A percentile compares a stretch with the other conserved stretches of the same genome.
Conservation (phyloP, 441 rosid species). For the Gossypium trilobum region DNA sequence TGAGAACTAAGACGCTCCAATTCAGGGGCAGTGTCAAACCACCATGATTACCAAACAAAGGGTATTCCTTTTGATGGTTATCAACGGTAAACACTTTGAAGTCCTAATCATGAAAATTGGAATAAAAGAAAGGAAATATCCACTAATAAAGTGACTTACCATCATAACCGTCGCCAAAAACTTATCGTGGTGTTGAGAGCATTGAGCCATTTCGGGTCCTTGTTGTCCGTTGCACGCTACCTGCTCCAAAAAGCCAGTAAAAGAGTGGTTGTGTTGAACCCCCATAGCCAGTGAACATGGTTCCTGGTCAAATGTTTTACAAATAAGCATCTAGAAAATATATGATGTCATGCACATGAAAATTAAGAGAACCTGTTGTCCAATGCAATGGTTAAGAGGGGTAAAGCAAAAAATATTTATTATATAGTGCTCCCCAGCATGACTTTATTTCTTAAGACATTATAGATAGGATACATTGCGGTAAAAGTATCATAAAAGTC, state of each 20-base stretch:
- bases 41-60: slow-evolving; percentile 9
- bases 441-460: neutral
- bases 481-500: no score
- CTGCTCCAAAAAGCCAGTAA: slow-evolving; percentile 9
- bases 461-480: neutral
- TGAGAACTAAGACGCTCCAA: neutral
- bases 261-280: slow-evolving; percentile 9
- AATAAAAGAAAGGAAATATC: slow-evolving; percentile 17
- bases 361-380: neutral
- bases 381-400: neutral
- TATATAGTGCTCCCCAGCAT: neutral
- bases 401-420: neutral
- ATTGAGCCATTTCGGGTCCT: slow-evolving; percentile 6
- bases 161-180: slow-evolving; percentile 16
- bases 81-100: slow-evolving; percentile 2
- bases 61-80: slow-evolving; percentile 4
- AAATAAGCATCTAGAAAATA: neutral
- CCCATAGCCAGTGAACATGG: neutral
- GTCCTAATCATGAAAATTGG: slow-evolving; percentile 24
- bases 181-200: slow-evolving; percentile 2
- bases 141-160: slow-evolving; percentile 25
- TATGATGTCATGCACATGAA: neutral
- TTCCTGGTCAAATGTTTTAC: slow-evolving; percentile 2
- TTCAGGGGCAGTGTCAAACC: slow-evolving; percentile 2
- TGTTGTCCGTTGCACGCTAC: slow-evolving; percentile 7